A percentile compares a stretch with the other conserved stretches of the same genome.
Evolutionary conservation across 2,329 filamentous ascomycete species (phyloP).

Genomic region (Onygena corvina): DNA sequence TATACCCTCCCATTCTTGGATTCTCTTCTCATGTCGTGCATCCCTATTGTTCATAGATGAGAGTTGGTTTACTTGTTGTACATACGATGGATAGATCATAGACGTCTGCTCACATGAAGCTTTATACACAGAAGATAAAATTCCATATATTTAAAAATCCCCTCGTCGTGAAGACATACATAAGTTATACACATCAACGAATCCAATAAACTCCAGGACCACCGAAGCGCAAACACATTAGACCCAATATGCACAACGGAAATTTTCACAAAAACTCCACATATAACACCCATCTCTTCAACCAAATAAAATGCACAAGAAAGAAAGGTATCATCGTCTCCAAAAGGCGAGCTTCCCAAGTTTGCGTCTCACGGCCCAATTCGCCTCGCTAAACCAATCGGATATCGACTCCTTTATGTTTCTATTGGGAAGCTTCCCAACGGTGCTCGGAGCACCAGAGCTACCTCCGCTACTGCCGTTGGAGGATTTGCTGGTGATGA

Average conservation of each 20-base stretch:
- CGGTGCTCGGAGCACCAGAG: constrained; percentile 10
- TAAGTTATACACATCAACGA: background rate
- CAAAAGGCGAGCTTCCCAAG: constrained; percentile 31
- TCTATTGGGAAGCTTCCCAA: constrained; percentile 18
- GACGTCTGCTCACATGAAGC: background rate
- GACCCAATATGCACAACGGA: background rate
- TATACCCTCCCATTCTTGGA: background rate
- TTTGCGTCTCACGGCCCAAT: constrained; percentile 26
- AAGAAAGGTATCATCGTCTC: constrained; percentile 22
- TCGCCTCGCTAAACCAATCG: constrained; percentile 27
- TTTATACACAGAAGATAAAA: background rate
- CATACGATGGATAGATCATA: constrained; percentile 1
- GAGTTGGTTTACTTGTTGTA: constrained; percentile 1
- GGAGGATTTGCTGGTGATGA: constrained; percentile 24
- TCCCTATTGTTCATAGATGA: background rate
- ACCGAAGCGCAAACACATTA: background rate
- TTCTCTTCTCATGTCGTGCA: background rate
- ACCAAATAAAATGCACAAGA: background rate
- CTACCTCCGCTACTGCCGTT: constrained; percentile 12
- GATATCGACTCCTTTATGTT: constrained; percentile 25
- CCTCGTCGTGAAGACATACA: background rate
- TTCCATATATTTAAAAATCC: background rate
- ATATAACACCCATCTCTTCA: background rate
- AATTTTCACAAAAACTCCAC: background rate
- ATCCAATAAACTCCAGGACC: constrained; percentile 2